A percentile compares a stretch with the other conserved stretches of the same genome.
Conservation (phyloP, 768 basidiomycete species). For the Tylopilus intermedius region DNA sequence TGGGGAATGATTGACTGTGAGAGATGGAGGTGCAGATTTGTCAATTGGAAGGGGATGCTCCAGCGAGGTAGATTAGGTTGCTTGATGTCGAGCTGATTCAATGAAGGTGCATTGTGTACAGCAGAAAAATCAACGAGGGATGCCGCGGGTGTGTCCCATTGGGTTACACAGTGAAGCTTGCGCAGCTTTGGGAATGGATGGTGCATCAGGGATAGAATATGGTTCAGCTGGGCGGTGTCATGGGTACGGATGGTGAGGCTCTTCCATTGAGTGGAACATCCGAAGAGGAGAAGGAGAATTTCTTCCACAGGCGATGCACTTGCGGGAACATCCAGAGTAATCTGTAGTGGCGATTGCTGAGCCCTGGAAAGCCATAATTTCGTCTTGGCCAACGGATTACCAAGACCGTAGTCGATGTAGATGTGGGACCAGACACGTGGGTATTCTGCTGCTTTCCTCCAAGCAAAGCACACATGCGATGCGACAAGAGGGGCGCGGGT, state of each 20-base stretch:
- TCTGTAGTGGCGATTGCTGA: conserved; percentile 37
- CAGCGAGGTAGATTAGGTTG: conserved; percentile 35
- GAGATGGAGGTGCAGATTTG: conserved; percentile 33
- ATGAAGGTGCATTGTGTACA: conserved; percentile 31
- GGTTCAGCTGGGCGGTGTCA: conserved; percentile 35
- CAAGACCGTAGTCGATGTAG: conserved; percentile 44
- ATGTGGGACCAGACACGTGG: conserved; percentile 58
- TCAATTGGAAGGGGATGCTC: conserved; percentile 32
- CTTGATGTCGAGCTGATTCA: conserved; percentile 32
- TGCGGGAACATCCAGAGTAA: conserved; percentile 39
- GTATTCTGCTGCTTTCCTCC: conserved; percentile 48
- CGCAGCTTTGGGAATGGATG: conserved; percentile 35
- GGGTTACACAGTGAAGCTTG: conserved; percentile 29
- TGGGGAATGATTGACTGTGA: conserved; percentile 18
- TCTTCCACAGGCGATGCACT: conserved; percentile 28
- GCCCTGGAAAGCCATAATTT: conserved; percentile 50
- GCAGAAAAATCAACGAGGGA: conserved; percentile 27
- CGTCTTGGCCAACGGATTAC: conserved; percentile 39
- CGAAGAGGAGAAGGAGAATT: conserved; percentile 39
- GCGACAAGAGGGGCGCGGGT: conserved; percentile 49
- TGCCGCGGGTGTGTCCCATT: conserved; percentile 24
- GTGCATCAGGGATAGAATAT: conserved; percentile 36
- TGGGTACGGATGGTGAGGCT: conserved; percentile 38
- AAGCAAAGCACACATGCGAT: conserved; percentile 56
- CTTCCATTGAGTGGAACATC: conserved; percentile 41